Conservation (phyloP, 2,329 filamentous ascomycete species). For the Diaporthe velutina region DNA sequence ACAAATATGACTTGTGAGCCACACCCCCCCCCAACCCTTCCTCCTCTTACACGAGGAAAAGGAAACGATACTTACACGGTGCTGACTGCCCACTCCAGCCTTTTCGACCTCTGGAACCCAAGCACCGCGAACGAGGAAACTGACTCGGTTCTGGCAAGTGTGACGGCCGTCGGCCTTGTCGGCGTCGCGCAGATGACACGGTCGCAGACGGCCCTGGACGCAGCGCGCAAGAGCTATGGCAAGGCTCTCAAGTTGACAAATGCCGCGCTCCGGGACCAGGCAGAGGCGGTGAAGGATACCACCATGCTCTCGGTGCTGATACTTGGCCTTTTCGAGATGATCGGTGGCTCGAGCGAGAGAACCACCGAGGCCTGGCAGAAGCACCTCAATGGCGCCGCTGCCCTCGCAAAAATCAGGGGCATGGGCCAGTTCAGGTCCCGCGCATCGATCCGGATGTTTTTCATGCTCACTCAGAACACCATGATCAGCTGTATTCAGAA, state of each 20-base stretch:
- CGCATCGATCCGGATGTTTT: constrained; percentile 64
- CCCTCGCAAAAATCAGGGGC: constrained; percentile 64
- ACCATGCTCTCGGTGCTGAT: constrained; percentile 68
- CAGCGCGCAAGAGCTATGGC: constrained; percentile 64
- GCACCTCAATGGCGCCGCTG: constrained; percentile 66
- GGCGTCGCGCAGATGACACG: constrained; percentile 62
- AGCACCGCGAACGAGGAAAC: constrained; percentile 49
- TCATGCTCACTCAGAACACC: constrained; percentile 65
- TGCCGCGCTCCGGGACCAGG: constrained; percentile 59
- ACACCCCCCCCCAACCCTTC: too few relatives aligned
- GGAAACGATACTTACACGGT: background rate
- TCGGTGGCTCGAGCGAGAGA: constrained; percentile 56
- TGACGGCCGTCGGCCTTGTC: constrained; percentile 67
- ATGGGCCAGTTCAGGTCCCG: constrained; percentile 58
- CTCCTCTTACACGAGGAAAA: too few relatives aligned
- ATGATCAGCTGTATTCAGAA: constrained; percentile 66
- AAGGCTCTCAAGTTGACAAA: constrained; percentile 65
- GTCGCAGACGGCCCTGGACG: constrained; percentile 57
- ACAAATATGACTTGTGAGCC: constrained; percentile 62
- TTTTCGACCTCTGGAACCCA: constrained; percentile 66
- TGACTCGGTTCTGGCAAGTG: constrained; percentile 64
- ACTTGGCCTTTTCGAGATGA: constrained; percentile 67
- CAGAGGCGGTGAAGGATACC: constrained; percentile 59
- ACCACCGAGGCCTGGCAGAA: constrained; percentile 66
- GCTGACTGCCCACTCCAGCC: constrained; percentile 36